A percentile compares a stretch with the other conserved stretches of the same genome.
Evolutionary conservation across 768 basidiomycete genomes (phyloP).

Genomic region (Pleurotus eryngii): DNA sequence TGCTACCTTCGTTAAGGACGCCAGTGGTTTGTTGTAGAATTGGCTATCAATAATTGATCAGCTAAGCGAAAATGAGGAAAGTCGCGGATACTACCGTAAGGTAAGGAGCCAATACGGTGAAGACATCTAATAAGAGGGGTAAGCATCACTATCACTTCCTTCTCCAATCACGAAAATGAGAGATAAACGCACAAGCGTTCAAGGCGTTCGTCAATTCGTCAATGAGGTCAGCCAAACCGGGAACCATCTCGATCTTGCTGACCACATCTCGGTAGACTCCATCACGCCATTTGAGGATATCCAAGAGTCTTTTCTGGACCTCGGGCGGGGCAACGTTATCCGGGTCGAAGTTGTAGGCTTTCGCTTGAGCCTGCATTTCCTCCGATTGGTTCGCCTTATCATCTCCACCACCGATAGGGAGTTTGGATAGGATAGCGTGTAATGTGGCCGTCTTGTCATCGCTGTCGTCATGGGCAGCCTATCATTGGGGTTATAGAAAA

Average conservation of each 20-base stretch:
- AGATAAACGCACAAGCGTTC: slow-evolving; percentile 52
- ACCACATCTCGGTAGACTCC: slow-evolving; percentile 48
- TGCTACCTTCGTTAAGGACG: slow-evolving; percentile 58
- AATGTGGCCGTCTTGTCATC: slow-evolving; percentile 34
- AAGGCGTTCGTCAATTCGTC: slow-evolving; percentile 63
- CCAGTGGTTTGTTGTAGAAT: slow-evolving; percentile 55
- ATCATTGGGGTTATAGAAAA: background rate
- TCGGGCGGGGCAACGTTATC: slow-evolving; percentile 61
- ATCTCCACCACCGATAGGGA: slow-evolving; percentile 49
- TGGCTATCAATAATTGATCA: slow-evolving; percentile 37
- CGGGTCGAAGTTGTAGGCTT: slow-evolving; percentile 63
- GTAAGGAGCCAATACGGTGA: slow-evolving; percentile 65
- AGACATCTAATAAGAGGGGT: slow-evolving; percentile 43
- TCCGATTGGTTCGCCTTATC: slow-evolving; percentile 54
- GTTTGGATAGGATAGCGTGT: slow-evolving; percentile 43
- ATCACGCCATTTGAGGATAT: slow-evolving; percentile 64
- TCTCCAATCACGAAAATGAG: background rate
- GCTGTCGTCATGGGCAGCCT: slow-evolving; percentile 31
- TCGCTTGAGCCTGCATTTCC: slow-evolving; percentile 47
- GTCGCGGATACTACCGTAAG: slow-evolving; percentile 37
- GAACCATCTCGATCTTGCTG: slow-evolving; percentile 62
- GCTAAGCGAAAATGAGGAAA: background rate
- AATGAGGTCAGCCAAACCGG: slow-evolving; percentile 52
- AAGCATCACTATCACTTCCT: background rate
- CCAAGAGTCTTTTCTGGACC: slow-evolving; percentile 52